Conservation (phyloP, 495 filamentous ascomycete species). For the Elaphomyces granulatus region DNA sequence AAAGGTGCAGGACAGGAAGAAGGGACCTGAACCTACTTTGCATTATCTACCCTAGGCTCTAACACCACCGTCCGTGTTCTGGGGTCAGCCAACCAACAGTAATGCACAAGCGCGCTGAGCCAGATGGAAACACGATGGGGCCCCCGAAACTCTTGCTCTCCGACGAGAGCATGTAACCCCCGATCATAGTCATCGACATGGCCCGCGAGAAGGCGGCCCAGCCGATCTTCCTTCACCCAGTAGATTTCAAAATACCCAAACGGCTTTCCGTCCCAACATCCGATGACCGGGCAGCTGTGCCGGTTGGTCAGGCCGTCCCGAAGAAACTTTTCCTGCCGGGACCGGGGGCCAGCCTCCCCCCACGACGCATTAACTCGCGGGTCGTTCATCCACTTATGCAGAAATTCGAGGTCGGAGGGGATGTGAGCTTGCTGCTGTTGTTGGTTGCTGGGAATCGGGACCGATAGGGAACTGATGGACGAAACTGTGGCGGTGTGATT, state of each 20-base stretch:
- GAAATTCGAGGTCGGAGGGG: constrained; percentile 52
- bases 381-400: constrained; percentile 83
- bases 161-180: constrained; percentile 76
- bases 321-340: constrained; percentile 56
- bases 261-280: constrained; percentile 85
- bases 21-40: constrained; percentile 52
- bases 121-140: constrained; percentile 57
- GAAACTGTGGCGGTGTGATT: constrained; percentile 13
- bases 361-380: constrained; percentile 73
- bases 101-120: constrained; percentile 76
- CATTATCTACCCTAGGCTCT: constrained; percentile 87
- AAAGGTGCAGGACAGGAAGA: constrained; percentile 2
- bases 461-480: constrained; percentile 14
- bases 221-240: constrained; percentile 87
- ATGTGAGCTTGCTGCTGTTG: constrained; percentile 15
- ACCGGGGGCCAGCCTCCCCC: constrained; percentile 51
- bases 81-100: constrained; percentile 63
- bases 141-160: constrained; percentile 85
- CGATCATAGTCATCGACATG: constrained; percentile 67
- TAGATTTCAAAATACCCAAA: constrained; percentile 98
- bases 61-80: constrained; percentile 69
- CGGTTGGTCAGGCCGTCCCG: constrained; percentile 42
- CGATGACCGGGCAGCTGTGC: constrained; percentile 84
- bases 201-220: constrained; percentile 51
- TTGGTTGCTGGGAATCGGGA: constrained; percentile 13